Evolutionary conservation across 352 stramenopile genomes (phyloP), one percentile per base, ranked within the genome.

Genomic region (Pythium phragmitis): DNA sequence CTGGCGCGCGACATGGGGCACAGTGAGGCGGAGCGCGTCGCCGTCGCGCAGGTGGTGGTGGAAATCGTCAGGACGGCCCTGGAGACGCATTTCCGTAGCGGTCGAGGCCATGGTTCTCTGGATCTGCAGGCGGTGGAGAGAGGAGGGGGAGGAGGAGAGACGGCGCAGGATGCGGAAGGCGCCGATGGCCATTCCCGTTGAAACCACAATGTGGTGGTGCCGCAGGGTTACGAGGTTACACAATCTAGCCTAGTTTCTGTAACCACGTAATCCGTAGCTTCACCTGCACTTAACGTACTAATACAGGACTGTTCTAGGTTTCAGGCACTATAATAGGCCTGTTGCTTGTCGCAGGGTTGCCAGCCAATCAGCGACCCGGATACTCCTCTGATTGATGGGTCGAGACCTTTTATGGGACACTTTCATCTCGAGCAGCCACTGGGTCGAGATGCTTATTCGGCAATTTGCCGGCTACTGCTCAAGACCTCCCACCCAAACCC

Each of bases 21-120:
- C 88, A 17, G 86, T 95, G 58, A 92, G 76, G 79, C 66, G 72
- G 57, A 97, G 76, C n/a, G 70, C 90, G 33, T 85, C 96, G 67
- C 77, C 92, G 65, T 98, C 94, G 17, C 98, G 90, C 61, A 99
- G 87, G 76, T 99, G 98, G 74, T 99, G 95, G 85, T 99, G 97
- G 70, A 98, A 97, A 77, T 99, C 97, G 74, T 99, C 96, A 4
- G 97, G 77, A 30, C 83, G 83, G 14, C 57, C 51, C 19, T 61
- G 42, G 23, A 69, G 51, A n/a, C 61, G 61, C 2, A 68, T 53
- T 47, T 68, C 61, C 34, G 57, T 43, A n/a, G 50, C 14, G 4
- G 47, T 16, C 36, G 53, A 45, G 4, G 50, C 13, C 14, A 45
- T 21, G 17, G 47, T 11, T 33, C 16, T n/a, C 13, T 37, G 59